These are phyloP conservation scores for Mortierella polycephala DNA, from an alignment of 371 early-diverging fungal genomes.

Conservation along the genomic window DNA sequence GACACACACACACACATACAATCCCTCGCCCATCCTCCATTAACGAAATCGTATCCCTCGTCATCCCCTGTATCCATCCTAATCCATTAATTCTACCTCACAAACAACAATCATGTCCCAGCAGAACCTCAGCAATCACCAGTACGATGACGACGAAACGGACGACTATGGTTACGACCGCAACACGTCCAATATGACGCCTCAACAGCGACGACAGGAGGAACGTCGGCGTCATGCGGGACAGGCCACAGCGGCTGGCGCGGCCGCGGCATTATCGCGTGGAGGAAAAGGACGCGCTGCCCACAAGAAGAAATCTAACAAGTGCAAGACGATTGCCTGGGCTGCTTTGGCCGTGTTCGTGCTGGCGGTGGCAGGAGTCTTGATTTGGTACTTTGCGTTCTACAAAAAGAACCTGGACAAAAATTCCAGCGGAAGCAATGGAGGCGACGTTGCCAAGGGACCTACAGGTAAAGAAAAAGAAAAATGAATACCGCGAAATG, in stretches of 20 bases:
- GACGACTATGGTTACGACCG: neutral
- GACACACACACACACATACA: too few species aligned
- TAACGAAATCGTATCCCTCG: too few species aligned
- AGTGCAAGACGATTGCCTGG: slow-evolving; percentile 12
- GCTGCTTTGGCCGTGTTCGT: neutral
- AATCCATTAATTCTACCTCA: too few species aligned
- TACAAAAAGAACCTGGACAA: slow-evolving; percentile 17
- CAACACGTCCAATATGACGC: slow-evolving; percentile 3
- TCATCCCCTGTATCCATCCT: too few species aligned
- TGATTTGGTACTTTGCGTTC: slow-evolving; percentile 25
- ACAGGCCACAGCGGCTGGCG: slow-evolving; percentile 5
- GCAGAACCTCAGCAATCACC: neutral
- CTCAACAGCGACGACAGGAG: slow-evolving; percentile 19
- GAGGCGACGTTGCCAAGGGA: slow-evolving; percentile 3
- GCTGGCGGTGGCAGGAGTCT: slow-evolving; percentile 8
- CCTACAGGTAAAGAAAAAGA: slow-evolving; percentile 34
- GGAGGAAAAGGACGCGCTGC: neutral
- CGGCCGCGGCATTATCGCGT: neutral
- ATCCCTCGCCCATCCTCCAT: too few species aligned
- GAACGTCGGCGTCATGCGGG: slow-evolving; percentile 17
- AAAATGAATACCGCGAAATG: neutral
- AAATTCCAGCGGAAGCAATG: slow-evolving; percentile 1
- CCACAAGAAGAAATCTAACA: slow-evolving; percentile 14
- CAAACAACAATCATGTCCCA: neutral
- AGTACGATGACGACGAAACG: neutral